phyloP scores from a whole-genome alignment of 176 grass and related monocot genomes.

The Poa pratensis region DNA sequence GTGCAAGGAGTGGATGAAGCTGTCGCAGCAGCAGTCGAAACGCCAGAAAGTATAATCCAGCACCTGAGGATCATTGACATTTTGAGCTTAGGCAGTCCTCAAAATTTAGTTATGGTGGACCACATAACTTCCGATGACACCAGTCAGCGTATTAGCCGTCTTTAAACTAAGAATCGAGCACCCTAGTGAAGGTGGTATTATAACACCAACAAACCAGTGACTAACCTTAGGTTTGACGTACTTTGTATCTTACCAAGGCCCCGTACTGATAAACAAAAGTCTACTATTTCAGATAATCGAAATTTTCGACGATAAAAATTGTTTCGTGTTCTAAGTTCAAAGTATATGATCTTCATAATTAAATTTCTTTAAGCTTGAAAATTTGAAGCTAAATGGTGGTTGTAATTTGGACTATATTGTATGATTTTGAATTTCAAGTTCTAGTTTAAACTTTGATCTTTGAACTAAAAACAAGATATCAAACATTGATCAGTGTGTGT shows the following conservation, averaged over 20 bases:
- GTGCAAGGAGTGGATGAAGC: slow-evolving; percentile 93
- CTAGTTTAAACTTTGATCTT: too few species aligned
- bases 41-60: slow-evolving; percentile 68
- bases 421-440: too few species aligned
- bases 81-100: slow-evolving; percentile 23
- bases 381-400: too few species aligned
- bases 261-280: not conserved
- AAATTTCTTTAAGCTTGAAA: too few species aligned
- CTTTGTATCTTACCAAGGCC: not conserved
- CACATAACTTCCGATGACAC: not conserved
- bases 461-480: too few species aligned
- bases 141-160: not conserved
- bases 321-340: too few species aligned
- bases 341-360: too few species aligned
- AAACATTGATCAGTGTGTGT: too few species aligned
- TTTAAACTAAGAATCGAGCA: not conserved
- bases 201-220: not conserved
- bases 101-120: slow-evolving; percentile 16
- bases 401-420: too few species aligned
- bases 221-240: not conserved
- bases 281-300: not conserved
- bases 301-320: too few species aligned
- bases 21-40: slow-evolving; percentile 64
- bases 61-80: slow-evolving; percentile 1
- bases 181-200: not conserved